phyloP scores from a whole-genome alignment of 2,329 filamentous ascomycete species.

The Chalara sp. region DNA sequence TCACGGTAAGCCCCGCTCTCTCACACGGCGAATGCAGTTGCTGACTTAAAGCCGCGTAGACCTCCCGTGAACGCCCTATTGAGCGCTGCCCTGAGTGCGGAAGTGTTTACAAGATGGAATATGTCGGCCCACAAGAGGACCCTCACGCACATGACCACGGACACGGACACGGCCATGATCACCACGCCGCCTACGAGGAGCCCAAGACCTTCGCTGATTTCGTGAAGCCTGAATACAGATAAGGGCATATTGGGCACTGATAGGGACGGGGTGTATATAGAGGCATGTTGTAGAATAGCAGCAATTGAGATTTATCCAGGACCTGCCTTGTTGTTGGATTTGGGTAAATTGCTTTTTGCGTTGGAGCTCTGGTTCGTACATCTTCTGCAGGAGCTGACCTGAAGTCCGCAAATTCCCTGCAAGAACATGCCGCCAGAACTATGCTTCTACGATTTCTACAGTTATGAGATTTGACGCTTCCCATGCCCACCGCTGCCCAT shows the following conservation, averaged over 20 bases:
- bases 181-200: constrained; percentile 60
- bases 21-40: background rate
- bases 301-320: background rate
- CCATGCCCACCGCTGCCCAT: too few species aligned
- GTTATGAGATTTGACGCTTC: too few species aligned
- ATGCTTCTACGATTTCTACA: too few species aligned
- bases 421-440: too few species aligned
- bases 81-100: constrained; percentile 97
- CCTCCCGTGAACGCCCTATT: constrained; percentile 81
- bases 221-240: constrained; percentile 92
- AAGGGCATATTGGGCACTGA: constrained; percentile 28
- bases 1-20: constrained; percentile 56
- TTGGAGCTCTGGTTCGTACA: too few species aligned
- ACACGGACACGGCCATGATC: constrained; percentile 42
- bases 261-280: background rate
- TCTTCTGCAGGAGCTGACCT: too few species aligned
- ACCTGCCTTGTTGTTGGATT: too few species aligned
- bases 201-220: constrained; percentile 96
- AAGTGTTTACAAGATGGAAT: constrained; percentile 96
- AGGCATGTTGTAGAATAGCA: background rate
- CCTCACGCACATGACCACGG: constrained; percentile 50
- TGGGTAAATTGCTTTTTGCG: too few species aligned
- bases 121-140: constrained; percentile 72
- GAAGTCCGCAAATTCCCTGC: too few species aligned
- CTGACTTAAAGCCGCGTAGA: constrained; percentile 37